phyloP scores from a whole-genome alignment of 139 green algal genomes.

The Chlorella sp. region DNA sequence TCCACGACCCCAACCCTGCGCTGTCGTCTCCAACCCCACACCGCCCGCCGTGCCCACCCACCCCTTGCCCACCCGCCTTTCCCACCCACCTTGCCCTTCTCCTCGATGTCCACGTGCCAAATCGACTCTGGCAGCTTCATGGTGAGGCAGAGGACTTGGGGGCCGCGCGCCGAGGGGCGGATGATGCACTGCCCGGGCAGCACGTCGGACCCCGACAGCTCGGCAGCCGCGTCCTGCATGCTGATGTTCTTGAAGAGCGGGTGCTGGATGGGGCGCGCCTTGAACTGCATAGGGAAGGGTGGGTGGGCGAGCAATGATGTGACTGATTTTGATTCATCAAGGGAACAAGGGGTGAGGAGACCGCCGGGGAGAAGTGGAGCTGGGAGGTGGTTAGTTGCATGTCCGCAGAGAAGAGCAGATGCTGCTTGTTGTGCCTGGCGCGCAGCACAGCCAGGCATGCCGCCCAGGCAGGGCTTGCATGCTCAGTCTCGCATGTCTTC shows the following conservation, averaged over 20 bases:
- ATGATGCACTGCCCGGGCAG: slow-evolving; percentile 5
- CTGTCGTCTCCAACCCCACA: too few species aligned
- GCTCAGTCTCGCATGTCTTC: too few species aligned
- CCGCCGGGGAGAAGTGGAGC: neutral
- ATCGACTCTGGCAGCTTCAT: slow-evolving; percentile 41
- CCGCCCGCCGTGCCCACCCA: too few species aligned
- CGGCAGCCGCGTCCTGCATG: slow-evolving; percentile 51
- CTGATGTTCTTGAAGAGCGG: slow-evolving; percentile 77
- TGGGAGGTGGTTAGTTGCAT: too few species aligned
- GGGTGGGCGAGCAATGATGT: neutral
- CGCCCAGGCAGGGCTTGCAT: neutral
- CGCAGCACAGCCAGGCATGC: too few species aligned
- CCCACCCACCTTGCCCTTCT: slow-evolving; percentile 60
- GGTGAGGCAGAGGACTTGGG: neutral
- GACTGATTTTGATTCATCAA: too few species aligned
- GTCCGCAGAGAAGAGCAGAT: neutral
- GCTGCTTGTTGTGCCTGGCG: too few species aligned
- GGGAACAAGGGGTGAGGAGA: neutral
- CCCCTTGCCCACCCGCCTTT: too few species aligned
- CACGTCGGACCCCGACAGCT: slow-evolving; percentile 25
- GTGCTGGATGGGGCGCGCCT: slow-evolving; percentile 70
- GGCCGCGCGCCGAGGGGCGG: neutral
- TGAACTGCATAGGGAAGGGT: neutral
- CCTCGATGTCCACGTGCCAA: slow-evolving; percentile 64
- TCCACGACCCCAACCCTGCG: too few species aligned